Evolutionary conservation across 108 stramenopile genomes (phyloP).

Genomic region (Epipyxis sp.): DNA sequence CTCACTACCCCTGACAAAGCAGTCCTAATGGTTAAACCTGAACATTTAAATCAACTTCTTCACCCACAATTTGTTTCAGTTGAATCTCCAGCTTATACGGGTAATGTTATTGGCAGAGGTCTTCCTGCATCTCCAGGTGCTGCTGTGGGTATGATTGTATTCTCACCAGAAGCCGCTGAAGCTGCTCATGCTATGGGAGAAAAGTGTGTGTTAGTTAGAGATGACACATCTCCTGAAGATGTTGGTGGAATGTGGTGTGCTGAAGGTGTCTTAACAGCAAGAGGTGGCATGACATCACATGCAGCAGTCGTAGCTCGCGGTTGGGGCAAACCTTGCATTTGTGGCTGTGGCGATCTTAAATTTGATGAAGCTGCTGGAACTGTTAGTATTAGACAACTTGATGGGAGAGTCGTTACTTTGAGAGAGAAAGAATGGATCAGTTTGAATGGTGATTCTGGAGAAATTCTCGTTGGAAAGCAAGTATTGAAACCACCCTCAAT

Average conservation of each 20-base stretch:
- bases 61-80: conserved; percentile 66
- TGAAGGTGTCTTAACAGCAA: conserved; percentile 69
- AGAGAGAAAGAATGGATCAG: conserved; percentile 67
- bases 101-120: conserved; percentile 67
- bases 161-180: conserved; percentile 71
- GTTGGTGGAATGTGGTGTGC: conserved; percentile 82
- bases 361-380: conserved; percentile 60
- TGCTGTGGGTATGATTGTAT: conserved; percentile 73
- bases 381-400: conserved; percentile 50
- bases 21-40: conserved; percentile 68
- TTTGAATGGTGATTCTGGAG: conserved; percentile 73
- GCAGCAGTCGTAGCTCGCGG: conserved; percentile 81
- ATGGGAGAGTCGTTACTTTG: conserved; percentile 56
- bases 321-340: conserved; percentile 84
- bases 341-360: conserved; percentile 66
- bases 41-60: conserved; percentile 73
- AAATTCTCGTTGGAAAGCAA: conserved; percentile 51
- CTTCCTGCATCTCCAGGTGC: conserved; percentile 76
- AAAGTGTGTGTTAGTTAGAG: conserved; percentile 71
- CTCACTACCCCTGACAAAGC: conserved; percentile 67
- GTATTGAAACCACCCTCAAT: conserved; percentile 26
- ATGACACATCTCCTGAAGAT: conserved; percentile 71
- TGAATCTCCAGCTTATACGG: conserved; percentile 57
- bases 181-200: conserved; percentile 58
- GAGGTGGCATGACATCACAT: conserved; percentile 76